phyloP scores from a whole-genome alignment of 305 asterid species.

The Stenogyne calaminthoides region DNA sequence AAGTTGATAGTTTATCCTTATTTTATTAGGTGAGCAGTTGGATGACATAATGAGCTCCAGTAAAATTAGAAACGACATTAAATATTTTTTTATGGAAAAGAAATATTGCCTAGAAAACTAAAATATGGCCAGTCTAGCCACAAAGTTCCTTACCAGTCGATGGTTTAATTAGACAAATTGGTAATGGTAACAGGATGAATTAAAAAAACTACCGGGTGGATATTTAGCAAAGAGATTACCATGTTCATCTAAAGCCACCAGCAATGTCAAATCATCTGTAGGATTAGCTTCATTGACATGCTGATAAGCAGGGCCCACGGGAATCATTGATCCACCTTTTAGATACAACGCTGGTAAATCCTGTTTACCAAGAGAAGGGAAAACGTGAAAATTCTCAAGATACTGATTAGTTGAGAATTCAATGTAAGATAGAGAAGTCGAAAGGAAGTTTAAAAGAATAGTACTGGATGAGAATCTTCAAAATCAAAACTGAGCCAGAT shows the following conservation, averaged over 20 bases:
- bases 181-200: too few relatives aligned
- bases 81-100: background rate
- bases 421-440: slow-evolving; percentile 4
- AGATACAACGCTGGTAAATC: slow-evolving; percentile 84
- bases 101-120: background rate
- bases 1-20: background rate
- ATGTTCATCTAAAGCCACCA: slow-evolving; percentile 72
- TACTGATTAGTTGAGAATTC: slow-evolving; percentile 1
- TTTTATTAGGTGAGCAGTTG: background rate
- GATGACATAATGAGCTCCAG: background rate
- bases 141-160: background rate
- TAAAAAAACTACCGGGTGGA: too few relatives aligned
- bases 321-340: slow-evolving; percentile 88
- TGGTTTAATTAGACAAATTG: too few relatives aligned
- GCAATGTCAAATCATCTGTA: slow-evolving; percentile 65
- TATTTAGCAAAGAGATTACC: slow-evolving; percentile 44
- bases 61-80: background rate
- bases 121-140: background rate
- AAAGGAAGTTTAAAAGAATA: slow-evolving; percentile 22
- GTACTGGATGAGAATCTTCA: slow-evolving; percentile 90
- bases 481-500: slow-evolving; percentile 82
- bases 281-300: slow-evolving; percentile 67
- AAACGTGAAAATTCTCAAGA: slow-evolving; percentile 19
- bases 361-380: slow-evolving; percentile 37
- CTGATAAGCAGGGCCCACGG: slow-evolving; percentile 63